phyloP scores from a whole-genome alignment of 352 stramenopile species.

The Phytophthora macrochlamydospora region DNA sequence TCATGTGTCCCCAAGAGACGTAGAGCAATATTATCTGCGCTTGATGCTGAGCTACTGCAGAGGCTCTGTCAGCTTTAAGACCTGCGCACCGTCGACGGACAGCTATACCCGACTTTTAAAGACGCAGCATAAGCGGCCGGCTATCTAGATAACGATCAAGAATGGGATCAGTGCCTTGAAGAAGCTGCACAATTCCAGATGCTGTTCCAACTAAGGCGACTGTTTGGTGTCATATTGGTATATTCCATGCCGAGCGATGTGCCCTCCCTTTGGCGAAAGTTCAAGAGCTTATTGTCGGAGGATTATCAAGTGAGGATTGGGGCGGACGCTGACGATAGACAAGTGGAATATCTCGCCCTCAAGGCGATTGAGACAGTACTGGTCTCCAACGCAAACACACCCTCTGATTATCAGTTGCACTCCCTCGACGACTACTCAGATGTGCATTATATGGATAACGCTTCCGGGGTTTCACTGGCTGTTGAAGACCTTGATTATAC shows the following conservation, averaged over 20 bases:
- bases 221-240: constrained; percentile 17
- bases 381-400: neutral
- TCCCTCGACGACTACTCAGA: neutral
- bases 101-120: constrained; percentile 10
- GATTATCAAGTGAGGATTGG: neutral
- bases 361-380: neutral
- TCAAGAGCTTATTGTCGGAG: neutral
- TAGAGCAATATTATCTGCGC: constrained; percentile 27
- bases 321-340: neutral
- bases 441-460: neutral
- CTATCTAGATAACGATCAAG: constrained; percentile 23
- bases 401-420: neutral
- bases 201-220: constrained; percentile 28
- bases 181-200: constrained; percentile 27
- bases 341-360: neutral
- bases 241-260: neutral
- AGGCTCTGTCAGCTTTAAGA: constrained; percentile 26
- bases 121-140: constrained; percentile 10
- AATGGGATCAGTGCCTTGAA: constrained; percentile 23
- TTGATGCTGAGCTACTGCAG: constrained; percentile 22
- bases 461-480: neutral
- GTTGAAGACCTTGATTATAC: neutral
- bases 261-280: neutral
- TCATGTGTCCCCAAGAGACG: constrained; percentile 16
- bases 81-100: constrained; percentile 22